Evolutionary conservation across 139 green algal genomes (phyloP).

Genomic region (Diplosphaera chodatii): DNA sequence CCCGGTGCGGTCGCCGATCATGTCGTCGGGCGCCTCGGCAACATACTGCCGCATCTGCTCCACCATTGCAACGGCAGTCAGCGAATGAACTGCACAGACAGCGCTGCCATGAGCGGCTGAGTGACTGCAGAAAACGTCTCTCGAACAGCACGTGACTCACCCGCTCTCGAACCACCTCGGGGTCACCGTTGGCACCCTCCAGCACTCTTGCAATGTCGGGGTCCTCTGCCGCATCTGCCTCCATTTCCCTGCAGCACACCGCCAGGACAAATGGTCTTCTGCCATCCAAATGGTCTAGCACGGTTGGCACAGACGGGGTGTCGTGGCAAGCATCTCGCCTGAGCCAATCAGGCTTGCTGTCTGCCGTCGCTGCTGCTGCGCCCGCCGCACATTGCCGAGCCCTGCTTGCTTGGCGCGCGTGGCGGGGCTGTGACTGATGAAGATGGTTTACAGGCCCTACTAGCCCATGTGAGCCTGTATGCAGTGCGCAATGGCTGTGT

Average conservation of each 20-base stretch:
- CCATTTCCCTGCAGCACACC: slow-evolving; percentile 16
- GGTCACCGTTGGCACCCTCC: slow-evolving; percentile 6
- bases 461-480: too few relatives aligned
- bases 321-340: not conserved
- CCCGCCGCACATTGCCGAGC: slow-evolving; percentile 5
- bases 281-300: too few relatives aligned
- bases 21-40: not conserved
- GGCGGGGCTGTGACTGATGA: too few relatives aligned
- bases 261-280: too few relatives aligned
- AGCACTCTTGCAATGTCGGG: slow-evolving; percentile 12
- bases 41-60: not conserved
- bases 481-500: not conserved
- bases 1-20: slow-evolving; percentile 15
- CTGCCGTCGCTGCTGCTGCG: not conserved
- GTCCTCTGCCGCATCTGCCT: slow-evolving; percentile 9
- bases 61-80: too few relatives aligned
- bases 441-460: too few relatives aligned
- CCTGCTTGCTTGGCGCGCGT: too few relatives aligned
- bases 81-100: too few relatives aligned
- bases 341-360: slow-evolving; percentile 7
- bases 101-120: too few relatives aligned
- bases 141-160: not conserved
- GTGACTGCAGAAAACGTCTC: too few relatives aligned
- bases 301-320: too few relatives aligned
- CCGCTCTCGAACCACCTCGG: slow-evolving; percentile 3